A percentile compares a stretch with the other conserved stretches of the same genome.
Evolutionary conservation across 495 filamentous ascomycete species (phyloP).

Genomic region (Pyronema omphalodes): DNA sequence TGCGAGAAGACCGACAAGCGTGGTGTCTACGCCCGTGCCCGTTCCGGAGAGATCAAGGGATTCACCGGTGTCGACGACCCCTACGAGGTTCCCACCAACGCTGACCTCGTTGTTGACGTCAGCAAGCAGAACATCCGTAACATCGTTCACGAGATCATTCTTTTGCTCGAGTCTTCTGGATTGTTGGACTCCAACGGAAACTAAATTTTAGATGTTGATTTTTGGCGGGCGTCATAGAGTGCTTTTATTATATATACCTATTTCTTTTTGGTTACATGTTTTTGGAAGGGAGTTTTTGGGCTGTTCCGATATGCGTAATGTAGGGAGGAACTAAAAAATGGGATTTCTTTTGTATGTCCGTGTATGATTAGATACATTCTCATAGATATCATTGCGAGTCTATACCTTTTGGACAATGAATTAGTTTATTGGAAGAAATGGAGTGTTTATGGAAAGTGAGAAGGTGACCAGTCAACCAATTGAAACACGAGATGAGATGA

Average conservation of each 20-base stretch:
- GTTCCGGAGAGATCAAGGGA: constrained; percentile 84
- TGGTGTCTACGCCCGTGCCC: constrained; percentile 72
- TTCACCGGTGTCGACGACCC: constrained; percentile 98
- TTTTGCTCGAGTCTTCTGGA: constrained; percentile 80
- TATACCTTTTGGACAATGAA: neutral
- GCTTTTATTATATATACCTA: neutral
- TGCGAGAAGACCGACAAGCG: constrained; percentile 89
- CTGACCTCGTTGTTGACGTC: constrained; percentile 66
- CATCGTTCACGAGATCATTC: constrained; percentile 89
- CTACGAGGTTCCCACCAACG: constrained; percentile 70
- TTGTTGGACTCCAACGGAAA: constrained; percentile 37
- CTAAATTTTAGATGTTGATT: neutral
- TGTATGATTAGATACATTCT: neutral
- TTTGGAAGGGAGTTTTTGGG: neutral
- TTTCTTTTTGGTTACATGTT: neutral
- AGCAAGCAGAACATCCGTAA: constrained; percentile 75
- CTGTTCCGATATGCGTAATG: neutral
- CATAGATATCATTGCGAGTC: neutral
- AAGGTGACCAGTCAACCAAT: no score
- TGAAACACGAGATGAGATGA: no score
- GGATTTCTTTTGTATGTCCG: neutral
- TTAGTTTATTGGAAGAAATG: neutral
- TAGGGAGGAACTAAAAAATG: neutral
- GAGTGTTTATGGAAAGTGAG: neutral
- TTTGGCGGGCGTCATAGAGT: neutral